phyloP scores from a whole-genome alignment of 345 rosid genomes.

The Dimocarpus longan region DNA sequence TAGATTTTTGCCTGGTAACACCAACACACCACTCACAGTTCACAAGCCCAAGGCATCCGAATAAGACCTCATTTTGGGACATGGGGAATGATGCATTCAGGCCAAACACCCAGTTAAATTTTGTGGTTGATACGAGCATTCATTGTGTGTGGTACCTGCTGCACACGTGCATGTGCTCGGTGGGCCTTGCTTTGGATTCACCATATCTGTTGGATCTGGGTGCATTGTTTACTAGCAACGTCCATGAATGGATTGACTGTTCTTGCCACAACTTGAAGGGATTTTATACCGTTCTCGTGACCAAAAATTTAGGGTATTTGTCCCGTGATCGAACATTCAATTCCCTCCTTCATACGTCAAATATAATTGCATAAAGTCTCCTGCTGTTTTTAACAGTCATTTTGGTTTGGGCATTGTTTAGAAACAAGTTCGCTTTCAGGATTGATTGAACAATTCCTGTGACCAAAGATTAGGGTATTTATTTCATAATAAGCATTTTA shows the following conservation, averaged over 20 bases:
- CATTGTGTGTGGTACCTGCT: slow-evolving; percentile 25
- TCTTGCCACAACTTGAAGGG: background rate
- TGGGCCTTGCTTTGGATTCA: slow-evolving; percentile 11
- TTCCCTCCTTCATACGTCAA: background rate
- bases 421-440: no score
- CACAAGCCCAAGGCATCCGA: background rate
- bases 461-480: no score
- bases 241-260: background rate
- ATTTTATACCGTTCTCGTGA: background rate
- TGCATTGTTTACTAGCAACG: background rate
- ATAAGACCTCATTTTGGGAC: slow-evolving; percentile 7
- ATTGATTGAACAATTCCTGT: no score
- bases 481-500: no score
- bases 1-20: background rate
- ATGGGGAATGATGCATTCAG: slow-evolving; percentile 21
- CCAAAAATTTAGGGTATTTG: background rate
- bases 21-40: background rate
- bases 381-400: no score
- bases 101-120: background rate
- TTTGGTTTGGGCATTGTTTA: no score
- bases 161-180: slow-evolving; percentile 35
- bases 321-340: background rate
- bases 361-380: background rate
- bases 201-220: background rate
- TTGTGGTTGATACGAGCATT: slow-evolving; percentile 18